Percentiles rank a stretch among this genome's conserved stretches.
Conservation (phyloP, 2,329 filamentous ascomycete genomes). For the Albifimbria verrucaria region DNA sequence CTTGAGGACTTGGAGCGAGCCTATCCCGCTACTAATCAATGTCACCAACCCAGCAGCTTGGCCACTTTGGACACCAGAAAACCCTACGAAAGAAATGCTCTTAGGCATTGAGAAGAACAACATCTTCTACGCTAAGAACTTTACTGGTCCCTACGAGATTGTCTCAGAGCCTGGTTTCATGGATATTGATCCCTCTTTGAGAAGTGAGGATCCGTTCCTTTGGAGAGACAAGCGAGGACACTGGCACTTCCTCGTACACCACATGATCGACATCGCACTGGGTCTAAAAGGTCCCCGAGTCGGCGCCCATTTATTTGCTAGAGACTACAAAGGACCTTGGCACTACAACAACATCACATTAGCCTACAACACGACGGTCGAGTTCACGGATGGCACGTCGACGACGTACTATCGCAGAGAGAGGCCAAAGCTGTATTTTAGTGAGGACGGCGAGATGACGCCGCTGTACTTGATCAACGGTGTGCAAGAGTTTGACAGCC, state of each 20-base stretch:
- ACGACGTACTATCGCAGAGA: conserved; percentile 36
- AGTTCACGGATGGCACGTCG: conserved; percentile 29
- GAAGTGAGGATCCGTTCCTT: background rate
- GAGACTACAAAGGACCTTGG: background rate
- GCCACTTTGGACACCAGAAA: conserved; percentile 25
- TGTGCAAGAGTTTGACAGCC: conserved; percentile 34
- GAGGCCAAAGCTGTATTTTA: conserved; percentile 43
- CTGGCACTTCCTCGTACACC: background rate
- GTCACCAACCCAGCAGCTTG: conserved; percentile 36
- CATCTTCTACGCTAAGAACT: conserved; percentile 27
- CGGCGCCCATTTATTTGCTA: background rate
- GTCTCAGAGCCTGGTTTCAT: background rate
- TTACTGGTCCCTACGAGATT: conserved; percentile 27
- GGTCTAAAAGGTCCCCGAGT: background rate
- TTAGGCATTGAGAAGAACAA: conserved; percentile 32
- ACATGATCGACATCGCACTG: background rate
- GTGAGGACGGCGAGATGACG: conserved; percentile 35
- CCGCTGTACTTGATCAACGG: conserved; percentile 40
- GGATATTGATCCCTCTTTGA: background rate
- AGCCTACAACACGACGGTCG: background rate
- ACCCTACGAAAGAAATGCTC: conserved; percentile 23
- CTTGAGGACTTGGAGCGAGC: background rate
- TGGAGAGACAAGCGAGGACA: background rate
- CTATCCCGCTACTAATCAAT: background rate
- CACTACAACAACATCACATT: conserved; percentile 2